Evolutionary conservation across 2,329 filamentous ascomycete genomes (phyloP).

Genomic region (Tolypocladium nubicola): DNA sequence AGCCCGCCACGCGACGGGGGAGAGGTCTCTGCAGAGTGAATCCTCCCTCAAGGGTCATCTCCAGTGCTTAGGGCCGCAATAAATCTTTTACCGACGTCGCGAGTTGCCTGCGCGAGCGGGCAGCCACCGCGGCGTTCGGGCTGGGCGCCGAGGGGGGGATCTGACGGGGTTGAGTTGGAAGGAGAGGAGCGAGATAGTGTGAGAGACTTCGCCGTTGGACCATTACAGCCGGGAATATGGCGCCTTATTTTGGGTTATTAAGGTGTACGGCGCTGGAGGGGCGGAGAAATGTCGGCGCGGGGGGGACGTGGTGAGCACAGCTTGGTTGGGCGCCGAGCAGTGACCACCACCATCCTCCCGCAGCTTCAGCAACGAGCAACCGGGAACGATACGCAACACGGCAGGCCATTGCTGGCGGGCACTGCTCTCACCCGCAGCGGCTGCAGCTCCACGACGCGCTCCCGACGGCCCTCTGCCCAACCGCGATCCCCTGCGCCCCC

Average conservation of each 20-base stretch:
- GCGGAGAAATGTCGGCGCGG: neutral
- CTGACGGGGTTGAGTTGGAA: conserved; percentile 44
- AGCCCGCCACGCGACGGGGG: conserved; percentile 60
- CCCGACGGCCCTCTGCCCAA: neutral
- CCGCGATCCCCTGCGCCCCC: neutral
- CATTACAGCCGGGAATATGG: conserved; percentile 42
- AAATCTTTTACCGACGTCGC: conserved; percentile 36
- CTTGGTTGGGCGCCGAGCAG: no score
- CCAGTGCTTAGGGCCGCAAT: conserved; percentile 54
- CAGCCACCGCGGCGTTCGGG: conserved; percentile 56
- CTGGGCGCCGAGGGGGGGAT: conserved; percentile 50
- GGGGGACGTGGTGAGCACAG: no score
- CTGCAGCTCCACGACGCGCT: neutral
- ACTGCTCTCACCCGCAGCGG: neutral
- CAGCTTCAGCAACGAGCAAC: neutral
- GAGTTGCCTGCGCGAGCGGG: conserved; percentile 58
- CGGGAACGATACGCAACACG: neutral
- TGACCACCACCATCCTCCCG: no score
- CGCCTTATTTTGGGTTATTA: conserved; percentile 12
- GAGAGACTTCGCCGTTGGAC: conserved; percentile 50
- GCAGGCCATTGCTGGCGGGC: neutral
- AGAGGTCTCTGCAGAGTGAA: conserved; percentile 63
- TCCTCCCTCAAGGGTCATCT: conserved; percentile 59
- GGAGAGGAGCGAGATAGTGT: conserved; percentile 28
- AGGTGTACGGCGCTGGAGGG: no score